phyloP scores from a whole-genome alignment of 2,329 filamentous ascomycete genomes.

The Gnomoniopsis sp. region DNA sequence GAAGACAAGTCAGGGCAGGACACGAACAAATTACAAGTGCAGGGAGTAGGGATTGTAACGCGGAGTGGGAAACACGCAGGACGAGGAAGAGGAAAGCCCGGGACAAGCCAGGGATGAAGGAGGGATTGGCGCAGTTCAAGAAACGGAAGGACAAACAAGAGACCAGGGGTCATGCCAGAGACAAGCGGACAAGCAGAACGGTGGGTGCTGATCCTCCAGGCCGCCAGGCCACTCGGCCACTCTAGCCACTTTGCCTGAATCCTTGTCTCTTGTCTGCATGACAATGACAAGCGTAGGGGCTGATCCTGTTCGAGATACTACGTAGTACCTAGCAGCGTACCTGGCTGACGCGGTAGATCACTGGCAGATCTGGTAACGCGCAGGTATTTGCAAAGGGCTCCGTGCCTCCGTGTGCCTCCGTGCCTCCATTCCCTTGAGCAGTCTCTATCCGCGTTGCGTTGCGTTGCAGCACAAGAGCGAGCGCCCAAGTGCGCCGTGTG shows the following conservation, averaged over 20 bases:
- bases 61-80: conserved; percentile 1
- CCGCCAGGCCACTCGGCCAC: too few species aligned
- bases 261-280: conserved; percentile 15
- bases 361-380: conserved; percentile 1
- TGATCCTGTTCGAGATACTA: not conserved
- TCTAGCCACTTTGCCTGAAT: conserved; percentile 1
- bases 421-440: not conserved
- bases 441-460: not conserved
- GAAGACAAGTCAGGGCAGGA: conserved; percentile 16
- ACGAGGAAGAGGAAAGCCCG: conserved; percentile 2
- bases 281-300: not conserved
- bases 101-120: conserved; percentile 10
- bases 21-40: conserved; percentile 13
- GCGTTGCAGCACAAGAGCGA: not conserved
- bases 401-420: not conserved
- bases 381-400: not conserved
- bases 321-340: not conserved
- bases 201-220: conserved; percentile 6
- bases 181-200: conserved; percentile 1
- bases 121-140: conserved; percentile 12
- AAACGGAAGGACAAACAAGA: conserved; percentile 17
- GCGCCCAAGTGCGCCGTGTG: not conserved
- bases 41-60: conserved; percentile 16
- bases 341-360: not conserved
- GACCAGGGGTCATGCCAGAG: not conserved